Base-by-base conservation (phyloP, 441 rosid genomes). In the Mallotus repandus region DNA sequence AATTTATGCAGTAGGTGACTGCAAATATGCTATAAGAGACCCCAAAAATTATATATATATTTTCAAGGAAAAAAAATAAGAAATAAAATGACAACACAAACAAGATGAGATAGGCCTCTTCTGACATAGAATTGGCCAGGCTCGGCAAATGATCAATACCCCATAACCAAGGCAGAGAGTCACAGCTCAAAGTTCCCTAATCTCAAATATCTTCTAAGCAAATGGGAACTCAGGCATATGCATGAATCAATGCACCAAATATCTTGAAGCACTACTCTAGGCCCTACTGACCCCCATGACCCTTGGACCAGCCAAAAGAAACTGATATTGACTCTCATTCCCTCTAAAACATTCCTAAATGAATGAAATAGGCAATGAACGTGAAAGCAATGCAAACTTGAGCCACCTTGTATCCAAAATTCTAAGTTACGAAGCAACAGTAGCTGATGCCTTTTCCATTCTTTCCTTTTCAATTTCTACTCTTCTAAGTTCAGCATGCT, bases 401-500 rank as follows among this genome's bases (percentile, higher is more conserved):
- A 49, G 45, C 22, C 62, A 15, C 52, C 12, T 5, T n/a, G 59
- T 43, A 67, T 55, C 49, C 72, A 64, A 50, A 45, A 25, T 62
- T 62, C 12, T 21, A 56, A 67, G 68, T 80, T 87, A 88, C 70
- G 88, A 84, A 68, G 85, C 71, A 46, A 86, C 61, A 53, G 86
- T 78, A 18, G 91, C 79, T 0, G 96, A 72, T 72, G 89, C 89
- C 80, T 88, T 89, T 83, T 89, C 94, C 82, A 83, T 67, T 81
- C 85, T 87, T 80, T 89, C 97, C 82, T 92, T 96, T 49, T 87
- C 94, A 53, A 92, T 93, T 86, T 88, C 98, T 13, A 77, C 86
- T 81, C 96, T 88, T 81, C 99, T 92, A 79, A 82, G 89, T 71
- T 93, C 97, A n/a, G 99, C 93, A 82, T 91, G 99, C 83, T 89